Base-by-base conservation (phyloP, 495 filamentous ascomycete genomes). In the Lophium mytilinum region DNA sequence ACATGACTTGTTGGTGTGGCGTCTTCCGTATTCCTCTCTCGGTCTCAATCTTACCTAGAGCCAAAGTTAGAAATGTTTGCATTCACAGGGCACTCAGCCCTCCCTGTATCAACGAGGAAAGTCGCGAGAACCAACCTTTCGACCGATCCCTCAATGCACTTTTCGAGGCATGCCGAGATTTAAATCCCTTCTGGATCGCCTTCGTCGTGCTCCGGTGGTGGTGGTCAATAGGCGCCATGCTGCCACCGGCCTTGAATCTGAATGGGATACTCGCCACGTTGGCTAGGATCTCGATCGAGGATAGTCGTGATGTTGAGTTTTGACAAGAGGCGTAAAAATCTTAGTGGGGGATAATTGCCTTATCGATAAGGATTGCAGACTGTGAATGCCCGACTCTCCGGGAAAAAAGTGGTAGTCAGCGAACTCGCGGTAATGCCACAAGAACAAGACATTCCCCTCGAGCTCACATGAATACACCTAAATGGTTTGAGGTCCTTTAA, bases 141-240 rank as follows among this genome's bases (percentile, higher is more conserved):
- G 82, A 79, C 56, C 81, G 74, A 37, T 95, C 84, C 62, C 90
- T 89, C 57, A 96, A 68, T 24, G 86, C 78, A 54, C 87, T 82
- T 70, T 97, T 98, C 43, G 89, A 91, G 6, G 91, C 81, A 76
- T 95, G 88, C 60, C 83, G 81, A 37, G 87, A 87, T 72, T 98
- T 98, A 80, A 89, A 98, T 8, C 85, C 62, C 75, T 98, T 98
- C 71, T 95, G 81, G 63, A 77, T 67, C 42, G 76, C 69, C 76
- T 97, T 97, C 41, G 90, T 94, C 39, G 91, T 96, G 66, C 83
- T 86, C 64, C 92, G 82, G 73, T 98, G 93, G 68, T 96, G 93
- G 17, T 69, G 72, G 48, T 76, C 72, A 62, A 80, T 77, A 52
- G 75, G 72, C 51, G 81, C 76, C 80, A 84, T 84, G 73, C 78